Evolutionary conservation across 2,329 filamentous ascomycete species (phyloP).

Genomic region (Rhynchosporium agropyri): DNA sequence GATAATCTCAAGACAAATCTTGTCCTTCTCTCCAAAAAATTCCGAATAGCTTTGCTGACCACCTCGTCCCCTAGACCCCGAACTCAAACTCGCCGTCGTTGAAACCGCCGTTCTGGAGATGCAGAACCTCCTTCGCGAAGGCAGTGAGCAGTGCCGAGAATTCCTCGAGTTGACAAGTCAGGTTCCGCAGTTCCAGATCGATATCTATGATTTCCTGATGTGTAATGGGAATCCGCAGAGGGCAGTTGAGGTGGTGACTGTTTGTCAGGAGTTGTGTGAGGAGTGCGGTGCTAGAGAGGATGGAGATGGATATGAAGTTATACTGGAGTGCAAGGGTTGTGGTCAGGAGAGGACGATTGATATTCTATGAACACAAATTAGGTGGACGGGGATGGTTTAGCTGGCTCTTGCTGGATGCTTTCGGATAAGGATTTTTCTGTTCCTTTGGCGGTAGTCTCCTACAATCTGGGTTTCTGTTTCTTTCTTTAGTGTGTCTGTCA

Average conservation of each 20-base stretch:
- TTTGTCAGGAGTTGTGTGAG: constrained; percentile 23
- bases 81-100: constrained; percentile 25
- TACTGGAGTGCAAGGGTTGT: constrained; percentile 27
- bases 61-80: neutral
- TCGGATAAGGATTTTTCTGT: too few relatives aligned
- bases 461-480: neutral
- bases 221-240: neutral
- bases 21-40: neutral
- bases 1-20: neutral
- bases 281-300: constrained; percentile 31
- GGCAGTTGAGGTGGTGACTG: constrained; percentile 14
- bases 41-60: neutral
- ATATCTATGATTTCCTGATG: constrained; percentile 25
- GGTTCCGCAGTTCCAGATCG: constrained; percentile 31
- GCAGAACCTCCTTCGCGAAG: constrained; percentile 19
- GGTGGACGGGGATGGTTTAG: neutral
- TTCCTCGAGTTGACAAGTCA: constrained; percentile 26
- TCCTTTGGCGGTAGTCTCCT: too few relatives aligned
- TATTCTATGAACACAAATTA: constrained; percentile 6
- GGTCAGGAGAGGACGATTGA: constrained; percentile 22
- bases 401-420: neutral
- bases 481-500: constrained; percentile 1
- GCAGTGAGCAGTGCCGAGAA: neutral
- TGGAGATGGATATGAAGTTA: constrained; percentile 27
- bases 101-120: constrained; percentile 32